These are phyloP conservation scores for Corymbia maculata DNA, from an alignment of 345 rosid species.

Conservation along the genomic window DNA sequence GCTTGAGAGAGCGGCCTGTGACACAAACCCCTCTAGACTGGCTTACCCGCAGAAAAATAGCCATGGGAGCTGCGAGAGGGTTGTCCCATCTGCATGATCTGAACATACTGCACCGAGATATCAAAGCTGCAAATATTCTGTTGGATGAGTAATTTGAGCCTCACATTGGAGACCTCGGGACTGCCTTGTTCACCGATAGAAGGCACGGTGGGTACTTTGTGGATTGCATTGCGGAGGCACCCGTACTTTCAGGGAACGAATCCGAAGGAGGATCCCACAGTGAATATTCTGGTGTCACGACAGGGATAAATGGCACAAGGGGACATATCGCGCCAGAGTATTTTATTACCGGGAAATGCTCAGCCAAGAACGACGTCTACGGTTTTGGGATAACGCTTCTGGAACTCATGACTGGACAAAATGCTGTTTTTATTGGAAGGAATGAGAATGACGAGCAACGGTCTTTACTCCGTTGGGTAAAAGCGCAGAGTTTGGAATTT, in stretches of 20 bases:
- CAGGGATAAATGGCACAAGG: neutral
- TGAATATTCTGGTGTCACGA: too few species aligned
- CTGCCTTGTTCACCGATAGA: neutral
- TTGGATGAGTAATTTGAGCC: neutral
- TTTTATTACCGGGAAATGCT: neutral
- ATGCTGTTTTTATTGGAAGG: neutral
- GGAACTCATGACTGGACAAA: neutral
- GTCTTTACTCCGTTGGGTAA: neutral
- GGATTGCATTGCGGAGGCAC: too few species aligned
- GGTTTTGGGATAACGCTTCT: neutral
- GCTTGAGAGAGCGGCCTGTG: neutral
- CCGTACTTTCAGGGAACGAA: neutral
- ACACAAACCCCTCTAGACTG: neutral
- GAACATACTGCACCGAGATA: neutral
- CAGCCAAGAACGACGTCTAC: neutral
- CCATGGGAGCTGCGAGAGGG: neutral
- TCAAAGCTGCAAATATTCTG: neutral
- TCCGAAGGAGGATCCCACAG: too few species aligned
- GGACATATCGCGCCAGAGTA: neutral
- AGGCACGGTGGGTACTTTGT: fast-evolving
- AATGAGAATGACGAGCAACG: neutral
- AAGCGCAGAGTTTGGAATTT: neutral
- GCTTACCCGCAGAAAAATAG: neutral
- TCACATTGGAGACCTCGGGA: neutral
- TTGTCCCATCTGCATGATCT: neutral